A percentile compares a stretch with the other conserved stretches of the same genome.
Evolutionary conservation across 163 green algal genomes (phyloP).

Genomic region (Prototheca wickerhamii): DNA sequence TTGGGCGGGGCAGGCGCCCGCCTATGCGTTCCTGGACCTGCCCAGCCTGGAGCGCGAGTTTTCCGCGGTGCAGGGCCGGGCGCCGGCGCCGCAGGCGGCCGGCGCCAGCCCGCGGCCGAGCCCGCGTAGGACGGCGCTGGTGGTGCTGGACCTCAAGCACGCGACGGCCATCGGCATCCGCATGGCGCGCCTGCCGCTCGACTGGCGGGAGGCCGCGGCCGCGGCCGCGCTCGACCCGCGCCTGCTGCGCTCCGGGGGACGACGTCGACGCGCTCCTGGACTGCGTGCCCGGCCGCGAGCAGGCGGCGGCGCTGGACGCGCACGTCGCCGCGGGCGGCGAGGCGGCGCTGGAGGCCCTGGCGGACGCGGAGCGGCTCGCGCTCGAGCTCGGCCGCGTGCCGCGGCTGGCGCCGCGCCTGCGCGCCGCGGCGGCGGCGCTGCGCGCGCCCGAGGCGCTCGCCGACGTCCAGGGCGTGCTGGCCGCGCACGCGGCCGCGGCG

Average conservation of each 20-base stretch:
- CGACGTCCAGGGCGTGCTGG: background rate
- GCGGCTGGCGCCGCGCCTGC: constrained; percentile 23
- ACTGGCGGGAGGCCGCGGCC: constrained; percentile 14
- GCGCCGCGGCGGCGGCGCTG: constrained; percentile 11
- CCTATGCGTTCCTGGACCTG: constrained; percentile 17
- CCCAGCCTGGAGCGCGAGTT: constrained; percentile 27
- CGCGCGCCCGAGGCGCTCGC: background rate
- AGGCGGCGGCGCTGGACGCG: constrained; percentile 26
- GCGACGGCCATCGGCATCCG: constrained; percentile 32
- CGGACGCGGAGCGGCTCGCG: constrained; percentile 32
- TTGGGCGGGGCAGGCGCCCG: constrained; percentile 26
- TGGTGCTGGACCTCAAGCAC: constrained; percentile 31
- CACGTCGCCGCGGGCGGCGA: constrained; percentile 24
- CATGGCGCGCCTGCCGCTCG: constrained; percentile 23
- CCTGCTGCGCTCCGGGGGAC: constrained; percentile 23
- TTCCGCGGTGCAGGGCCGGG: constrained; percentile 8
- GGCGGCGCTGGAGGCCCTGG: constrained; percentile 12
- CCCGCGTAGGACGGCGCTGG: constrained; percentile 16
- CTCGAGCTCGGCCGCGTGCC: constrained; percentile 31
- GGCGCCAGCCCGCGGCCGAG: background rate
- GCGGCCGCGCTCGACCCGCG: constrained; percentile 23
- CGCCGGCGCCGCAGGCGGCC: background rate
- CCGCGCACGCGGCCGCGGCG: background rate
- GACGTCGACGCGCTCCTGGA: constrained; percentile 30
- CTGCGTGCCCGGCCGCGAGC: constrained; percentile 34